A percentile compares a stretch with the other conserved stretches of the same genome.
Conservation (phyloP, 192 early-diverging fungal species). For the Coemansia sp. region DNA sequence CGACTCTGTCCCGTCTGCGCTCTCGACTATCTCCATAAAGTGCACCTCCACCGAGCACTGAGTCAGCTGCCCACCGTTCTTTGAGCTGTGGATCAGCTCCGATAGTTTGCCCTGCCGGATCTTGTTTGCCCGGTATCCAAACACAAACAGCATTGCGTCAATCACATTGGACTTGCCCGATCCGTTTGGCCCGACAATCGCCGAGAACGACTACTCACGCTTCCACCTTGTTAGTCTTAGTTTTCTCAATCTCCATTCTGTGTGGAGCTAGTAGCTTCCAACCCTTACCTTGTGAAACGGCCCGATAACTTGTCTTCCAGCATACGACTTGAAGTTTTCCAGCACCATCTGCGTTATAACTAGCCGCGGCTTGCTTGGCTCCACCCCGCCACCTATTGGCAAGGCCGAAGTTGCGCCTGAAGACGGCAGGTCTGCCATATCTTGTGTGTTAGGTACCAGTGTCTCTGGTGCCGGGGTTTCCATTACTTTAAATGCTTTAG, state of each 20-base stretch:
- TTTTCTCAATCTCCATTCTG: background rate
- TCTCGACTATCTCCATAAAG: slow-evolving; percentile 88
- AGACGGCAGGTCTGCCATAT: slow-evolving; percentile 9
- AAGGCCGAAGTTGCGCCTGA: background rate
- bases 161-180: slow-evolving; percentile 99
- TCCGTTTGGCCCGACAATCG: slow-evolving; percentile 95
- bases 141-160: slow-evolving; percentile 95
- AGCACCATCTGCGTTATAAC: slow-evolving; percentile 84
- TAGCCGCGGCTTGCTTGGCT: slow-evolving; percentile 51
- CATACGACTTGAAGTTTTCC: slow-evolving; percentile 96
- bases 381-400: background rate
- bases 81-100: slow-evolving; percentile 93
- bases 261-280: background rate
- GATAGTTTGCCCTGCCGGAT: slow-evolving; percentile 95
- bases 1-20: slow-evolving; percentile 62
- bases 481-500: background rate
- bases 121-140: slow-evolving; percentile 96
- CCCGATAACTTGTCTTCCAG: slow-evolving; percentile 85
- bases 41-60: slow-evolving; percentile 89
- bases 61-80: slow-evolving; percentile 65
- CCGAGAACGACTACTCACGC: slow-evolving; percentile 55
- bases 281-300: slow-evolving; percentile 88
- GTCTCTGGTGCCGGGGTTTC: slow-evolving; percentile 7
- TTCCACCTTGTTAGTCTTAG: background rate
- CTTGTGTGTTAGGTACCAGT: slow-evolving; percentile 16